Percentiles rank a stretch among this genome's conserved stretches.
Evolutionary conservation across 192 early-diverging fungal genomes (phyloP).

Genomic region (Coemansia sp.): DNA sequence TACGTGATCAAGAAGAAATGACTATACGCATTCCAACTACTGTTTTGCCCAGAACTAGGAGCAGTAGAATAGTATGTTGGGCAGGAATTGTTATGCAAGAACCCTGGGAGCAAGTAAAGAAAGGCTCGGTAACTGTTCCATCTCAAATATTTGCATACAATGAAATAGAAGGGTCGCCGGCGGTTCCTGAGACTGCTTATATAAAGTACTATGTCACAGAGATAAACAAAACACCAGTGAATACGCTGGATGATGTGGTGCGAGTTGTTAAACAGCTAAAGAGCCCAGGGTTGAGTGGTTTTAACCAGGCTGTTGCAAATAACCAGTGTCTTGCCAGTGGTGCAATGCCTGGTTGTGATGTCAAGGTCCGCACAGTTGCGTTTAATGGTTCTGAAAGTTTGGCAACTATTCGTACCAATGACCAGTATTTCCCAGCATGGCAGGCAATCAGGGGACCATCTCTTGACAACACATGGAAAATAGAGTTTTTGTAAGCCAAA

Average conservation of each 20-base stretch:
- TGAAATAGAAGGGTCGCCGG: constrained; percentile 6
- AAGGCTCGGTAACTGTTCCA: constrained; percentile 11
- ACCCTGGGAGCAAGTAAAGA: constrained; percentile 17
- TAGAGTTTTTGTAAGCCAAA: background rate
- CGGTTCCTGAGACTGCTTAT: background rate
- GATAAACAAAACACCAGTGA: constrained; percentile 10
- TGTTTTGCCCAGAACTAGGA: constrained; percentile 5
- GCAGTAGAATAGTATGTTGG: constrained; percentile 24
- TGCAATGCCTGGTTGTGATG: constrained; percentile 28
- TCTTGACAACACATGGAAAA: background rate
- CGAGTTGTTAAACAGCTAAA: constrained; percentile 9
- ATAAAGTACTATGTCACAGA: constrained; percentile 15
- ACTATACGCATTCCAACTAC: constrained; percentile 7
- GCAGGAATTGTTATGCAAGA: constrained; percentile 37
- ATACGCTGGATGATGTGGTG: constrained; percentile 29
- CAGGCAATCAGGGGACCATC: background rate
- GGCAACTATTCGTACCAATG: constrained; percentile 22
- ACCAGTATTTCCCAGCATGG: constrained; percentile 36
- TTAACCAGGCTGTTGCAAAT: constrained; percentile 18
- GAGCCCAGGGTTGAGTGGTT: background rate
- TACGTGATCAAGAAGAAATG: constrained; percentile 21
- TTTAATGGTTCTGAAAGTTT: constrained; percentile 19
- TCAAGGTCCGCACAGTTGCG: constrained; percentile 13
- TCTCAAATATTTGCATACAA: constrained; percentile 18
- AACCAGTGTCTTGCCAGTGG: constrained; percentile 10